Conservation (phyloP, 2,329 filamentous ascomycete genomes). For the Alternaria ethzedia region DNA sequence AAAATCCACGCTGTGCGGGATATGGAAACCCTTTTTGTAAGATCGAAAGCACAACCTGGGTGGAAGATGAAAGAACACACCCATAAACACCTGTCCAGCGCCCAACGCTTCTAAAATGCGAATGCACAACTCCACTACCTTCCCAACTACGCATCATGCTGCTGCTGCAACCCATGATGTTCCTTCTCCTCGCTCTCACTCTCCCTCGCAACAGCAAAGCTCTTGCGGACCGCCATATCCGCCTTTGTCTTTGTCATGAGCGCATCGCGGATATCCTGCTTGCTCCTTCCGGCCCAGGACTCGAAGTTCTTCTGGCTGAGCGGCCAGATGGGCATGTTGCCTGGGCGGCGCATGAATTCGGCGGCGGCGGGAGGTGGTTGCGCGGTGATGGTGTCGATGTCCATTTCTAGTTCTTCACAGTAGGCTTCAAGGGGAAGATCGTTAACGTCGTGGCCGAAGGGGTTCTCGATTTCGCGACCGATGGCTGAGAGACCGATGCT, state of each 20-base stretch:
- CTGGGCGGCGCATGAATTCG: slow-evolving; percentile 58
- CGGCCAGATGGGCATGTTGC: slow-evolving; percentile 65
- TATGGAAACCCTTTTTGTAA: neutral
- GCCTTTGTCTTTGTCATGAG: slow-evolving; percentile 51
- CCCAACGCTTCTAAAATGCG: neutral
- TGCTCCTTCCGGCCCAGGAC: slow-evolving; percentile 45
- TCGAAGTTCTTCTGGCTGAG: slow-evolving; percentile 53
- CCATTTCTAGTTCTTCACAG: slow-evolving; percentile 75
- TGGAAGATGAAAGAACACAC: neutral
- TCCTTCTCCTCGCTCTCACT: slow-evolving; percentile 33
- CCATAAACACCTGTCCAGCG: neutral
- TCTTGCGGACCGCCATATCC: slow-evolving; percentile 43
- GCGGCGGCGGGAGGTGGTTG: slow-evolving; percentile 58
- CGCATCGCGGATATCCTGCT: slow-evolving; percentile 53
- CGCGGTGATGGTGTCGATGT: slow-evolving; percentile 76
- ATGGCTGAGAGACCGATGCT: slow-evolving; percentile 74
- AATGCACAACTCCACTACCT: neutral
- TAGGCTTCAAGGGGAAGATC: slow-evolving; percentile 70
- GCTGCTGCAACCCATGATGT: slow-evolving; percentile 20
- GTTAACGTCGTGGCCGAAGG: slow-evolving; percentile 84
- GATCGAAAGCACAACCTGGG: neutral
- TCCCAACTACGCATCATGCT: neutral
- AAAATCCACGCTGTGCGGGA: neutral
- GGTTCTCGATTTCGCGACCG: slow-evolving; percentile 83
- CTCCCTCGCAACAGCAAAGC: slow-evolving; percentile 29